Base-by-base conservation (phyloP, 192 early-diverging fungal species). In the Coemansia sp. region DNA sequence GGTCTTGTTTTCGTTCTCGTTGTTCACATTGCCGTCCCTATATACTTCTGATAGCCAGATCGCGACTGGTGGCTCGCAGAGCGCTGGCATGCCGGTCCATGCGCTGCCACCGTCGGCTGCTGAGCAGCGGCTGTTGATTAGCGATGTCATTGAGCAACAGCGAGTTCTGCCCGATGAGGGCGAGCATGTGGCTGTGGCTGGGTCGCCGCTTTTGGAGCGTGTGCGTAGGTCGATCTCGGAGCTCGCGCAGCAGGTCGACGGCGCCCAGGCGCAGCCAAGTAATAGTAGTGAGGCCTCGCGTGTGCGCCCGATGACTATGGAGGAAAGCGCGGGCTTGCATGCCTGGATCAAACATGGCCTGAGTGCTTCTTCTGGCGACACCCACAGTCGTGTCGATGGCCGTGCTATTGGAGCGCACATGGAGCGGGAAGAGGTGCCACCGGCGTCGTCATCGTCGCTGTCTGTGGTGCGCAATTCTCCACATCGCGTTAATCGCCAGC, bases 1-100 rank as follows among this genome's bases (percentile, higher is more conserved):
- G 10, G 82, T 93, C 50, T 71, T 95, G 31, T 93, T 95, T 67
- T 95, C 94, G 42, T 92, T 95, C 74, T 90, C 91, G 37, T 53
- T 94, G 68, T 88, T 95, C 44, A 88, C 90, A 50, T 72, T 95
- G 62, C 93, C 92, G 0, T 85, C 85, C 9, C 62, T 87, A 36
- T 82, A 78, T 23, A 62, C 70, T 5, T 42, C 64, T 23, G 57
- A 77, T 21, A 77, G 50, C 60, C 68, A 67, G 70, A 50, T 85
- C 38, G 53, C 74, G 21, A 60, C 70, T 48, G 70, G 80, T 7
- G 73, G 74, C 5, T 53, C 74, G 17, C 69, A 72, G 44, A 67
- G 69, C 19, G 70, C 69, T 1, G 69, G 76, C n/a, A 25, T 73
- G 19, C 60, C 71, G 34, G 25, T 73, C 23, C 72, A 25, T 11